Base-by-base conservation (phyloP, 2,329 filamentous ascomycete genomes). In the Cercospora sp. region DNA sequence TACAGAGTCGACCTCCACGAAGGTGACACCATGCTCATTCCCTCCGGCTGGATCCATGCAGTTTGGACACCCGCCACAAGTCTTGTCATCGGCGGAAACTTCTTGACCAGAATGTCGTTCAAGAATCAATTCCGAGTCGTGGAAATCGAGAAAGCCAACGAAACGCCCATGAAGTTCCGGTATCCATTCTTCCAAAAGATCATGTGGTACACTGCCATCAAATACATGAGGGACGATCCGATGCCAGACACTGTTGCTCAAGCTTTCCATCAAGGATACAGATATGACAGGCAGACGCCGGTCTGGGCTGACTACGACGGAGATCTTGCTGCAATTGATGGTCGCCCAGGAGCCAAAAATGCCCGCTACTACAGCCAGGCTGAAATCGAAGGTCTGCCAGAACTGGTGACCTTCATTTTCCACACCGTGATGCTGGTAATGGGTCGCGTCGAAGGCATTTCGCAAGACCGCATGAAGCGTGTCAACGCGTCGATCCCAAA, bases 1-100 rank as follows among this genome's bases (percentile, higher is more conserved):
- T 90, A 88, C 73, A 83, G 89, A 59, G 87, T 90, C 53, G 88
- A 90, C 75, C 82, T 91, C 4, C 85, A 83, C 60, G 87, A 87
- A 69, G 89, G 89, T 36, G 89, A 91, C 74, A 91, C 89, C 3
- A 90, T 90, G 86, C 80, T 91, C 53, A 91, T 91, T 70, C 89
- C 89, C 4, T 89, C 89, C 36, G 89, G 89, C 20, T 91, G 89
- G 89, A 91, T 91, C 63, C 89, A 91, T 74, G 88, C 89, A 26
- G 89, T 91, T 7, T 90, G 89, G 87, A 91, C 89, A 9, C 89
- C 89, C 0, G 85, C 88, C 72, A 88, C 90, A 73, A 90, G 88
- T 73, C 79, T 91, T 60, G 89, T 91, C 30, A 89, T 91, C 69
- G 89, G 89, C n/a, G 89, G 89, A 62, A 91, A 91, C 73, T 91